Percentiles rank a stretch among this genome's conserved stretches.
Conservation (phyloP, 2,329 filamentous ascomycete genomes). For the Pseudogymnoascus sp. region DNA sequence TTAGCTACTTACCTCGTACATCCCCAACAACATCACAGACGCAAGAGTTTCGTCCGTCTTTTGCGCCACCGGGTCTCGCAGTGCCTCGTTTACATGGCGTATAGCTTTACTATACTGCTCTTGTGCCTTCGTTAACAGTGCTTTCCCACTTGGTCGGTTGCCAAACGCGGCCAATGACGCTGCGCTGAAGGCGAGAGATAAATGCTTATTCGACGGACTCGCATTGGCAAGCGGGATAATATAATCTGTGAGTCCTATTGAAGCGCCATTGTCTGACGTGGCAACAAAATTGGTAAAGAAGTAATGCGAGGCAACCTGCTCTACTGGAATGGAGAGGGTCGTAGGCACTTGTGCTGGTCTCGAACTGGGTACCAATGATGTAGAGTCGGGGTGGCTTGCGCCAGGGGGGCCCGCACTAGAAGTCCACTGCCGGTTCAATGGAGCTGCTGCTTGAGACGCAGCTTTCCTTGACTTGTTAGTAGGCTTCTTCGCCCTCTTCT, state of each 20-base stretch:
- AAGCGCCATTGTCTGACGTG: slow-evolving; percentile 42
- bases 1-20: slow-evolving; percentile 45
- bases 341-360: slow-evolving; percentile 24
- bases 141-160: slow-evolving; percentile 38
- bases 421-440: neutral
- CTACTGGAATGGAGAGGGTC: slow-evolving; percentile 40
- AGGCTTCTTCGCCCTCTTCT: slow-evolving; percentile 43
- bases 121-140: slow-evolving; percentile 36
- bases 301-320: slow-evolving; percentile 50
- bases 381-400: neutral
- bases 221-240: slow-evolving; percentile 47
- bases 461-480: neutral
- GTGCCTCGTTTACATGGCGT: slow-evolving; percentile 43
- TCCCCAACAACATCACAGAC: slow-evolving; percentile 50
- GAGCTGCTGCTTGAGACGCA: slow-evolving; percentile 1
- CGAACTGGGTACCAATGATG: slow-evolving; percentile 13
- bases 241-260: slow-evolving; percentile 52
- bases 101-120: slow-evolving; percentile 49
- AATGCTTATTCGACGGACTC: slow-evolving; percentile 38
- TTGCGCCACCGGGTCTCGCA: slow-evolving; percentile 42
- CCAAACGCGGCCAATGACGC: slow-evolving; percentile 51
- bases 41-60: slow-evolving; percentile 52
- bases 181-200: slow-evolving; percentile 51
- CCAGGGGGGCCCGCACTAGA: neutral
- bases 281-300: slow-evolving; percentile 56